Evolutionary conservation across 176 grass and related monocot species (phyloP), one percentile per base, ranked within the genome.

Genomic region (Rhynchospora pubera): DNA sequence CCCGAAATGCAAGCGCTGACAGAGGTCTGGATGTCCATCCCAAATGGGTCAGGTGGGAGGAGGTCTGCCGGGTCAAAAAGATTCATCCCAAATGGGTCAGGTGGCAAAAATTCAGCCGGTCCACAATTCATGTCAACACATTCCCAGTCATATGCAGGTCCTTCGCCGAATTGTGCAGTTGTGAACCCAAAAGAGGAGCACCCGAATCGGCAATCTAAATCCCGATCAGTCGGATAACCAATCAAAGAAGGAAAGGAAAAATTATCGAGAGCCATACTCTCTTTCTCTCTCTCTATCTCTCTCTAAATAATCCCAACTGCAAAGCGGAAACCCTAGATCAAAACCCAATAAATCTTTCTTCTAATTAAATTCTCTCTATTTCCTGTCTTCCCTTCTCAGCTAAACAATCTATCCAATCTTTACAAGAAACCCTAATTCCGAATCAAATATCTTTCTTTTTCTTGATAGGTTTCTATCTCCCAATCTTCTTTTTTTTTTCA

Each of bases 1-100:
- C 22, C 85, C 42, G 88, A 88, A 14, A 97, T 79, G 0, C 84
- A 83, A 0, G 88, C 79, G 1, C 75, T 90, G 48, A 88, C 56
- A 0, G 89, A 83, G 58, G 78, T 85, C 82, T 85, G 77, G 57
- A 93, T 46, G 42, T 93, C 87, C 93, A 97, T 97, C 53, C 76
- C 93, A 0, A 93, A 97, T n/a, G 93, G 93, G 42, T 97, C 93
- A 0, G 55, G 63, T 16, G 93, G 93, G 72, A 97, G 82, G 57
- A 79, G 81, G 53, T 84, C 69, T 26, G 79, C 93, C 0, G 87
- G 86, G 55, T 85, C 77, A 12, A 76, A 44, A 0, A 81, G 77
- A 14, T 82, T 79, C 67, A 84, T 48, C 47, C 86, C 89, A 0
- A 76, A 67, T 67, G 89, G 91, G 2, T 85, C 90, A 7, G 71